A percentile compares a stretch with the other conserved stretches of the same genome.
These are phyloP conservation scores for Dactylellina haptotyla DNA, from an alignment of 2,329 filamentous ascomycete genomes.

Conservation along the genomic window DNA sequence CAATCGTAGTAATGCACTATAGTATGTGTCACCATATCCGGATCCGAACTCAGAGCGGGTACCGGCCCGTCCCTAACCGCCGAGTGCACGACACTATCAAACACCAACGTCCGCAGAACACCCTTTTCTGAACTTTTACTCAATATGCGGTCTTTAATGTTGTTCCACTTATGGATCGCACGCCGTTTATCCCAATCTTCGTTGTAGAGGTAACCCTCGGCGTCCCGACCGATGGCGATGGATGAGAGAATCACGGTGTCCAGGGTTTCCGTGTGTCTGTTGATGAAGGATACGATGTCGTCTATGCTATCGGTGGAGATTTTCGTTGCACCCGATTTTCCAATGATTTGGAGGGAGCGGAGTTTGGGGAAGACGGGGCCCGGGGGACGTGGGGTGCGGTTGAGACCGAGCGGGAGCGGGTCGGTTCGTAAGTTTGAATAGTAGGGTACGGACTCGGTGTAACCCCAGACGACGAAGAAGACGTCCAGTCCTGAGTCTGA, in stretches of 20 bases:
- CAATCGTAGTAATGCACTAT: slow-evolving; percentile 15
- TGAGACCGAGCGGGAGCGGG: too few relatives aligned
- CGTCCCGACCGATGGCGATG: not conserved
- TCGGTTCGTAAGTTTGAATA: too few relatives aligned
- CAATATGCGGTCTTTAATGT: not conserved
- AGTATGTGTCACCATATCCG: not conserved
- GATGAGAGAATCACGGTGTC: not conserved
- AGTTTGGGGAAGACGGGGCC: slow-evolving; percentile 9
- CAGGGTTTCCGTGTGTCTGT: not conserved
- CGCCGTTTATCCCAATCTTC: not conserved
- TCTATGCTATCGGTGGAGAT: not conserved
- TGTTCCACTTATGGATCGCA: not conserved
- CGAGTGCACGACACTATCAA: slow-evolving; percentile 1
- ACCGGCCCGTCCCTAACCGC: slow-evolving; percentile 4
- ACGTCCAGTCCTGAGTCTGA: slow-evolving; percentile 4
- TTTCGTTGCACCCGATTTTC: slow-evolving; percentile 6
- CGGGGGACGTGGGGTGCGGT: not conserved
- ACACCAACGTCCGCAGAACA: not conserved
- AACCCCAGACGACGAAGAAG: slow-evolving; percentile 6
- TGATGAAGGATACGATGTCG: slow-evolving; percentile 4
- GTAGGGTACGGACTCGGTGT: not conserved
- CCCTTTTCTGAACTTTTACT: not conserved
- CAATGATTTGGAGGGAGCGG: slow-evolving; percentile 2
- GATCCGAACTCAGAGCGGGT: not conserved
- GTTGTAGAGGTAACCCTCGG: not conserved